These are phyloP conservation scores for Claviceps citrina DNA, from an alignment of 2,329 filamentous ascomycete genomes.

Conservation along the genomic window DNA sequence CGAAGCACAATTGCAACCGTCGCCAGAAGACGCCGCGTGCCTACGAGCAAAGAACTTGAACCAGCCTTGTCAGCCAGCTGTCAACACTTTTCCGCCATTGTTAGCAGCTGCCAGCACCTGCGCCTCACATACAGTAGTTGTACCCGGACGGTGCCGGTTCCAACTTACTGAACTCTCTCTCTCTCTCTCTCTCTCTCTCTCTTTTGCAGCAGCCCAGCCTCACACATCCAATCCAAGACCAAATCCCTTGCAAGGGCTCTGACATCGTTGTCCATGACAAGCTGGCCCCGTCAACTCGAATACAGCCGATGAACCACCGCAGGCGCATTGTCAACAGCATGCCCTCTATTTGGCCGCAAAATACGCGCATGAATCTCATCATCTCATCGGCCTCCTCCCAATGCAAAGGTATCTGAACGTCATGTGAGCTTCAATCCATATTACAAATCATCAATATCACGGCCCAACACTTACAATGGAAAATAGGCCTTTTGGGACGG, in stretches of 20 bases:
- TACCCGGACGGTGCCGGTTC: no score
- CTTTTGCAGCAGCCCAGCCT: background rate
- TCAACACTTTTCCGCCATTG: background rate
- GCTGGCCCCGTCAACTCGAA: background rate
- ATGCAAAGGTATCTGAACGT: conserved; percentile 43
- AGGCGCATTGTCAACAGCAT: no score
- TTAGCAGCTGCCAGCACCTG: background rate
- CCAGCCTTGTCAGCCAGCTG: background rate
- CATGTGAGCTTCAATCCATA: background rate
- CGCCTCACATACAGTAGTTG: no score
- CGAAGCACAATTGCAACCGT: no score
- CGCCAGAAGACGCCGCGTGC: no score
- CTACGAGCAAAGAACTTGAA: no score
- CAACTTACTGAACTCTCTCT: no score
- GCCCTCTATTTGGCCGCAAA: background rate
- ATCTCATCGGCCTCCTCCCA: conserved; percentile 35
- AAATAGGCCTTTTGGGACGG: conserved; percentile 38
- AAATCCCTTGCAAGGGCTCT: no score
- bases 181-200: background rate
- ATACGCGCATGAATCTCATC: no score
- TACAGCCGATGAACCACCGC: background rate
- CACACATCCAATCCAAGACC: background rate
- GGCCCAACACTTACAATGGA: conserved; percentile 33
- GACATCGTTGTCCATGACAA: background rate
- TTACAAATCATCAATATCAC: background rate